These are phyloP conservation scores for Penicillium sp. DNA, from an alignment of 2,329 filamentous ascomycete species.

Conservation along the genomic window DNA sequence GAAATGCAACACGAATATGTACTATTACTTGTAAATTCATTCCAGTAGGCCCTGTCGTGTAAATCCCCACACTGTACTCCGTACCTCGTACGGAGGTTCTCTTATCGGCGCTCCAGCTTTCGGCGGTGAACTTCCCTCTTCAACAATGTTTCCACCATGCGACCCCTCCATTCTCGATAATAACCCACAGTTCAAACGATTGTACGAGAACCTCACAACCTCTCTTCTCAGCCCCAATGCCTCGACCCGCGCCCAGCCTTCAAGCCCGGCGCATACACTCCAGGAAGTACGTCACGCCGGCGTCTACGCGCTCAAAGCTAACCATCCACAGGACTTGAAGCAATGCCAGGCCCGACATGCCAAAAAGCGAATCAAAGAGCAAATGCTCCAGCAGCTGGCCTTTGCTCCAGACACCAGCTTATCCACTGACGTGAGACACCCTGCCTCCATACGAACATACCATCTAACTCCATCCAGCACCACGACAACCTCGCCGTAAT, in stretches of 20 bases:
- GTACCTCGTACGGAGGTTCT: not conserved
- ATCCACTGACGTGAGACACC: constrained; percentile 34
- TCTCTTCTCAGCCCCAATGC: constrained; percentile 43
- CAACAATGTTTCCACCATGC: constrained; percentile 46
- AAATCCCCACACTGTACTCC: not conserved
- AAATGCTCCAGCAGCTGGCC: constrained; percentile 33
- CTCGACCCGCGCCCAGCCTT: constrained; percentile 37
- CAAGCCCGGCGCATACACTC: constrained; percentile 31
- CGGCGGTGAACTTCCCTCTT: constrained; percentile 23
- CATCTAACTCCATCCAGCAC: constrained; percentile 23
- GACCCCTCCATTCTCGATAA: constrained; percentile 41
- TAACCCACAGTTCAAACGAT: constrained; percentile 46
- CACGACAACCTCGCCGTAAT: constrained; percentile 40
- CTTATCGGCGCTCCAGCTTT: not conserved
- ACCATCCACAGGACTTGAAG: constrained; percentile 35
- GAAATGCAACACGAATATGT: constrained; percentile 33
- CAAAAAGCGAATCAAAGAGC: constrained; percentile 38
- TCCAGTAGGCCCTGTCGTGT: not conserved
- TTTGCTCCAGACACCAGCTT: constrained; percentile 36
- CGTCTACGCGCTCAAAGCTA: not conserved
- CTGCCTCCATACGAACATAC: not conserved
- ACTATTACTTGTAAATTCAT: constrained; percentile 15
- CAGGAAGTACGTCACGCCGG: constrained; percentile 33
- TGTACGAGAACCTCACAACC: constrained; percentile 43
- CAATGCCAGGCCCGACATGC: constrained; percentile 33